phyloP scores from a whole-genome alignment of 257 asterid species.

The Solanum chiquidenum region DNA sequence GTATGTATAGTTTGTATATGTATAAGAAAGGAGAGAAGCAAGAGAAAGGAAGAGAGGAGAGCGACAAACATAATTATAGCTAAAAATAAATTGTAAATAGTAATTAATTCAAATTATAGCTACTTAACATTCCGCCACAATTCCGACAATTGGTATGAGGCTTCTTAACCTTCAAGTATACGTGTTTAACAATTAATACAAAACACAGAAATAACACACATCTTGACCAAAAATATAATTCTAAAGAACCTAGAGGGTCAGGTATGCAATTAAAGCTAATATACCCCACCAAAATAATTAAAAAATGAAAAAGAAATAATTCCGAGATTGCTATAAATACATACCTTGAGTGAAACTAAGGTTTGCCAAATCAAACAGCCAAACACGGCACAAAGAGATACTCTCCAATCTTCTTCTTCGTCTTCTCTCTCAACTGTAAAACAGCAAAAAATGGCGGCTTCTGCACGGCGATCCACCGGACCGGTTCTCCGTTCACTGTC shows the following conservation, averaged over 20 bases:
- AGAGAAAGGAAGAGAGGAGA: too few relatives aligned
- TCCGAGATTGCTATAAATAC: conserved; percentile 33
- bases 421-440: not conserved
- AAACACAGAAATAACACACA: not conserved
- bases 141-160: accelerated
- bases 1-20: too few relatives aligned
- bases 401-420: not conserved
- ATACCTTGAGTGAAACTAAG: not conserved
- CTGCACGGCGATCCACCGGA: not conserved
- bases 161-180: not conserved
- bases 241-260: not conserved
- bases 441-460: conserved; percentile 16
- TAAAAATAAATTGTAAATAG: accelerated
- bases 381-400: not conserved
- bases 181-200: not conserved
- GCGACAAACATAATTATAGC: too few relatives aligned
- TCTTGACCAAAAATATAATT: not conserved
- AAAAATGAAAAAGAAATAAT: not conserved
- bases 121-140: not conserved
- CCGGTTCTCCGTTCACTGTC: not conserved
- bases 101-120: too few relatives aligned
- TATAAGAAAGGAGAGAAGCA: not conserved
- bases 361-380: conserved; percentile 31
- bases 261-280: not conserved
- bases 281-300: not conserved